Base-by-base conservation (phyloP, 192 early-diverging fungal genomes). In the Backusella macrospora region DNA sequence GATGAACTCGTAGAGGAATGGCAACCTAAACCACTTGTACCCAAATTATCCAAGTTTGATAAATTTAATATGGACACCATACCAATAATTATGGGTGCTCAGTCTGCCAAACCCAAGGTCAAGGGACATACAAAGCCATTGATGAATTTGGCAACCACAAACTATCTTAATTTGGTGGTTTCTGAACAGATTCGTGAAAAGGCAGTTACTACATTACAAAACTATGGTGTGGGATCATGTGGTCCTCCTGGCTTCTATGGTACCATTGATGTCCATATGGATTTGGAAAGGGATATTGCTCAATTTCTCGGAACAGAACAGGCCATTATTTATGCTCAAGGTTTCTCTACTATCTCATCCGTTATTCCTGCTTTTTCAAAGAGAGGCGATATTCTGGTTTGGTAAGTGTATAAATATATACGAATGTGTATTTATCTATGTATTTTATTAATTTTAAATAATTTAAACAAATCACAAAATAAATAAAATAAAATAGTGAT, bases 301-400 rank as follows among this genome's bases (percentile, higher is more conserved):
- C 84, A 84, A 10, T 96, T 97, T 70, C 80, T 96, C 26, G 95
- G 95, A 5, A 89, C 90, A 47, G 93, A 96, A 65, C 84, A 87
- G 40, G 88, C 95, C 23, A 97, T 98, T 65, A 89, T 99, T 62
- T 99, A 99, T 82, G 93, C 96, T 23, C 97, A 99, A 83, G 94
- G 91, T 4, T 96, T 99, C 72, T 93, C 96, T 40, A 95, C 96
- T 26, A 93, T 96, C 42, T 90, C 94, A 5, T 94, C 92, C 13
- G 95, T 94, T 40, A 96, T 99, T 77, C 94, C 97, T 34, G 95
- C 96, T 40, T 99, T 99, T 82, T 88, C 93, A 29, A 99, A 99
- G 88, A 90, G 96, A 79, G 96, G 96, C 55, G 97, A 99, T 76
- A 89, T 96, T 40, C 88, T 99, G 79, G 93, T 99, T 62, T 90